phyloP scores from a whole-genome alignment of 345 rosid genomes.

The Eucalyptus pauciflora region DNA sequence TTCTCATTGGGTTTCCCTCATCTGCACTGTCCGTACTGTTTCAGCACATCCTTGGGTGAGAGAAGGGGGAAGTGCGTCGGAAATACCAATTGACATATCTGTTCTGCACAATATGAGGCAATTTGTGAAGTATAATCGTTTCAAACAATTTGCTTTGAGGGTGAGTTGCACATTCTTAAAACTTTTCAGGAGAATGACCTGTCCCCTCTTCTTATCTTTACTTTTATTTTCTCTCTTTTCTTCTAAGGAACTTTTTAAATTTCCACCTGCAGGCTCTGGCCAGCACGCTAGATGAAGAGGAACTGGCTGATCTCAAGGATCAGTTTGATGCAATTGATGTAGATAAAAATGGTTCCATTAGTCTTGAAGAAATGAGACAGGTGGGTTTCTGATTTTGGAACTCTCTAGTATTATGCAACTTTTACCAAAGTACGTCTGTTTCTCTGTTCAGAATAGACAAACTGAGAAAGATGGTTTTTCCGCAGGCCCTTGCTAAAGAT shows the following conservation, averaged over 20 bases:
- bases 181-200: not conserved
- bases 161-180: not conserved
- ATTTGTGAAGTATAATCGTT: slow-evolving; percentile 38
- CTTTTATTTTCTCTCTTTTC: not conserved
- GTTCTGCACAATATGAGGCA: slow-evolving; percentile 38
- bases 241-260: not conserved
- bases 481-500: slow-evolving; percentile 49
- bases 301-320: slow-evolving; percentile 33
- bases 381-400: not conserved
- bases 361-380: slow-evolving; percentile 53
- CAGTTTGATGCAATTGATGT: slow-evolving; percentile 43
- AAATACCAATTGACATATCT: slow-evolving; percentile 43
- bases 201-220: not conserved
- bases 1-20: not conserved
- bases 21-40: not conserved
- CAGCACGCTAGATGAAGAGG: slow-evolving; percentile 33
- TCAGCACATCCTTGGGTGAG: slow-evolving; percentile 57
- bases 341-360: slow-evolving; percentile 39
- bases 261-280: slow-evolving; percentile 30
- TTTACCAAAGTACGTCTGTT: not conserved
- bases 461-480: not conserved
- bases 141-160: slow-evolving; percentile 45
- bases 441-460: not conserved
- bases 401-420: not conserved
- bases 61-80: slow-evolving; percentile 44